phyloP scores from a whole-genome alignment of 1,284 basidiomycete species.

The Cutaneotrichosporon sp. region DNA sequence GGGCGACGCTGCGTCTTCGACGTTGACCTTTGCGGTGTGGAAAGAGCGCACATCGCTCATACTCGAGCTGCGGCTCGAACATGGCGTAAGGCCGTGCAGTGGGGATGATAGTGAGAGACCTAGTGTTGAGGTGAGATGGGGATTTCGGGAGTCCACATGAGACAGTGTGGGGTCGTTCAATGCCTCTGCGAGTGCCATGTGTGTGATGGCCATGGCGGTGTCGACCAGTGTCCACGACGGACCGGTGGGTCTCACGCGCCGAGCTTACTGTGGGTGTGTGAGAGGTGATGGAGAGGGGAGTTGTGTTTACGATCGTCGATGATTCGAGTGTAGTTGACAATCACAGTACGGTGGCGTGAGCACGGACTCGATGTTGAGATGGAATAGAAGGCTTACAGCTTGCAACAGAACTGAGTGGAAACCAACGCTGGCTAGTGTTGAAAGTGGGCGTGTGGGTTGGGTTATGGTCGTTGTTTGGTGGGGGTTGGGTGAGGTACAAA shows the following conservation, averaged over 20 bases:
- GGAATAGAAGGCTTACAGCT: background rate
- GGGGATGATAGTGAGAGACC: constrained; percentile 9
- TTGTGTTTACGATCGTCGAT: background rate
- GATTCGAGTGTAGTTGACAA: background rate
- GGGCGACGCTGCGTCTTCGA: background rate
- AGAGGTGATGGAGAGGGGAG: background rate
- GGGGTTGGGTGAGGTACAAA: no score
- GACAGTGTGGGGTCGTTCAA: constrained; percentile 8
- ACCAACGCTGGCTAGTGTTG: no score
- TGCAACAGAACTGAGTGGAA: no score
- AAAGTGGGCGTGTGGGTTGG: no score
- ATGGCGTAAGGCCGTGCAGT: constrained; percentile 7
- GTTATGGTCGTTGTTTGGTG: no score
- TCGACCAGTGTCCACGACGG: constrained; percentile 2
- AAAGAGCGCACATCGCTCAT: constrained; percentile 1
- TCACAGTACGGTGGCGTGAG: background rate
- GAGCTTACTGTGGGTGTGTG: background rate
- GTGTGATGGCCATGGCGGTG: constrained; percentile 13
- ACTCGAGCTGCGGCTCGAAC: constrained; percentile 9
- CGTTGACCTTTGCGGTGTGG: background rate
- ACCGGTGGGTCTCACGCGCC: constrained; percentile 2
- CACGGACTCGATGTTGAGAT: background rate
- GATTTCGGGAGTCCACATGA: background rate
- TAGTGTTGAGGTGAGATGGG: background rate
- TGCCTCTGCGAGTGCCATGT: constrained; percentile 5